phyloP scores from a whole-genome alignment of 352 stramenopile species.

The Pythium sukuiense region DNA sequence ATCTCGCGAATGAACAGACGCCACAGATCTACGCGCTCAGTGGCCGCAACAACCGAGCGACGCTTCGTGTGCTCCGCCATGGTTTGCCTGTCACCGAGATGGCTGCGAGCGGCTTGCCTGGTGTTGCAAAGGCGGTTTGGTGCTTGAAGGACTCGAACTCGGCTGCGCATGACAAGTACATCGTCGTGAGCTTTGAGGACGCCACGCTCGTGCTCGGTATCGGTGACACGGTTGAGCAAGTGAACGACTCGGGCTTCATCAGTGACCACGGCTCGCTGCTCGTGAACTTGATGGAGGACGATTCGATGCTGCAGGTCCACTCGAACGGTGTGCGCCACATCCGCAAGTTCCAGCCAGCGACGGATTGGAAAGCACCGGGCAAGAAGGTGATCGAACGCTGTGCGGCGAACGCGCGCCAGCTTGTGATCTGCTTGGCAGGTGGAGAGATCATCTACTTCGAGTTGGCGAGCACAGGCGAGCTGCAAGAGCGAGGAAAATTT shows the following conservation, averaged over 20 bases:
- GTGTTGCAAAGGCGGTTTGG: slow-evolving; percentile 94
- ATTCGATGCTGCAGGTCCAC: slow-evolving; percentile 97
- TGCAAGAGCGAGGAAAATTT: slow-evolving; percentile 92
- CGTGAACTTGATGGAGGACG: slow-evolving; percentile 93
- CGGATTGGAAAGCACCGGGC: slow-evolving; percentile 96
- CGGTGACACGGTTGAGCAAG: slow-evolving; percentile 97
- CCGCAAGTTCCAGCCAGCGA: slow-evolving; percentile 90
- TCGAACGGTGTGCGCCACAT: slow-evolving; percentile 95
- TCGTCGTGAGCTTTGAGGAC: slow-evolving; percentile 99
- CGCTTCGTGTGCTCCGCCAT: slow-evolving; percentile 95
- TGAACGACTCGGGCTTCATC: slow-evolving; percentile 95
- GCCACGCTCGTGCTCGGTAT: slow-evolving; percentile 97
- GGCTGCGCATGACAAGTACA: slow-evolving; percentile 90
- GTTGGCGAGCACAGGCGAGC: slow-evolving; percentile 90
- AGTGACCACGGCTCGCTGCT: slow-evolving; percentile 94
- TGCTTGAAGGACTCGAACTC: slow-evolving; percentile 90
- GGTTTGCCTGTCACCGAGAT: slow-evolving; percentile 96
- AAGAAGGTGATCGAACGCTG: slow-evolving; percentile 98
- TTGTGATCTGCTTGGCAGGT: slow-evolving; percentile 96
- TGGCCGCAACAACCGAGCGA: slow-evolving; percentile 91
- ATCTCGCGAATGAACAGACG: slow-evolving; percentile 94
- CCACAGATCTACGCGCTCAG: slow-evolving; percentile 97
- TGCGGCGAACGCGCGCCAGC: slow-evolving; percentile 95
- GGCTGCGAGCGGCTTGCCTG: slow-evolving; percentile 94
- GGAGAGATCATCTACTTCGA: slow-evolving; percentile 99